A percentile compares a stretch with the other conserved stretches of the same genome.
phyloP scores from a whole-genome alignment of 257 asterid species.

The Solanum clarkiae region DNA sequence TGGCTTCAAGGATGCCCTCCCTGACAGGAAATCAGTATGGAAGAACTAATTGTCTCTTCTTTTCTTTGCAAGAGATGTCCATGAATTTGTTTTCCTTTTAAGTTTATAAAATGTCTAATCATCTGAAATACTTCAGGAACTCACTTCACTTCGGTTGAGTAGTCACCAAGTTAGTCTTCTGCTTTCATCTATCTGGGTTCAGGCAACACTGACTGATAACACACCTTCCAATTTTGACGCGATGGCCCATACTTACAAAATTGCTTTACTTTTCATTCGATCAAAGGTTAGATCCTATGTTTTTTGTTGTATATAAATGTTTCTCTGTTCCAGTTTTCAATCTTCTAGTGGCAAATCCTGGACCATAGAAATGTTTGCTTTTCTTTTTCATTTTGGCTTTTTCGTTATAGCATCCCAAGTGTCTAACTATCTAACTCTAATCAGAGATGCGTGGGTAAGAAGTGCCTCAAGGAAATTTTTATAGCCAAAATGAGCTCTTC shows the following conservation, averaged over 20 bases:
- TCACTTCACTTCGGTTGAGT: constrained; percentile 29
- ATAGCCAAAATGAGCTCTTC: background rate
- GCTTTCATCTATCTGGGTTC: constrained; percentile 42
- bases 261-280: constrained; percentile 29
- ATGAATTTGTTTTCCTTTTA: background rate
- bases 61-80: background rate
- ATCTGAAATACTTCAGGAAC: constrained; percentile 16
- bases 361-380: background rate
- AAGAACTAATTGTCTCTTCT: background rate
- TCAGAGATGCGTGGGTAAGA: background rate
- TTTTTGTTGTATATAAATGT: background rate
- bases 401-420: background rate
- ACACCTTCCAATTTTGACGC: constrained; percentile 34
- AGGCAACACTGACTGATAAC: constrained; percentile 29
- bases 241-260: constrained; percentile 34
- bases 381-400: background rate
- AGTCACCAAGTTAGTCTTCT: constrained; percentile 42
- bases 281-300: constrained; percentile 23
- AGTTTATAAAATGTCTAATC: background rate
- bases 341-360: background rate
- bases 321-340: background rate
- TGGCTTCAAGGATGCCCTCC: constrained; percentile 12
- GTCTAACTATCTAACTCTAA: background rate
- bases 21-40: constrained; percentile 15
- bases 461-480: background rate